phyloP scores from a whole-genome alignment of 1,284 basidiomycete genomes.

The Ceratorhiza oryzae-sativae region DNA sequence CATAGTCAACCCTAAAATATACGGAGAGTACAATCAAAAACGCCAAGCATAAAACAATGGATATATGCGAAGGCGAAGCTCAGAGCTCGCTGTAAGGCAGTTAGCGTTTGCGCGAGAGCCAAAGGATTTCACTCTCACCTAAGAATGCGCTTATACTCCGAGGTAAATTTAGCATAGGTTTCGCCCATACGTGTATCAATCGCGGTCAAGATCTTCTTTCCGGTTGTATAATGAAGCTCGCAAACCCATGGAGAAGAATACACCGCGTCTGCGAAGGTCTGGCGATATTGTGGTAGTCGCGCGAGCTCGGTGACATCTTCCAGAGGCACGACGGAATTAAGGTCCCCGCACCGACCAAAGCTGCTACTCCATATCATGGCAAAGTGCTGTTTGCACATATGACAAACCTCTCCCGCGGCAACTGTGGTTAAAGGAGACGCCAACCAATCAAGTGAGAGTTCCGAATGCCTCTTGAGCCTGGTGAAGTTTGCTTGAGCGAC shows the following conservation, averaged over 20 bases:
- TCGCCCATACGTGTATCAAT: not conserved
- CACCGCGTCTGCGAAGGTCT: not conserved
- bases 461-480: not conserved
- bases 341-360: not conserved
- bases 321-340: constrained; percentile 4
- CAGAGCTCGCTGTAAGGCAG: not conserved
- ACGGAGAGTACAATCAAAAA: not conserved
- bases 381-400: not conserved
- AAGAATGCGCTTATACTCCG: not conserved
- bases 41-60: not conserved
- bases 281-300: not conserved
- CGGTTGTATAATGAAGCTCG: not conserved
- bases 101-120: not conserved
- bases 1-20: too few species aligned
- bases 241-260: not conserved
- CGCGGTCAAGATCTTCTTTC: not conserved
- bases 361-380: not conserved
- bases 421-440: not conserved
- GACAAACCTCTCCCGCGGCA: too few species aligned
- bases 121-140: not conserved
- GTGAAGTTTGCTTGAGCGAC: not conserved
- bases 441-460: not conserved
- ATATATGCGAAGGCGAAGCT: not conserved
- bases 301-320: constrained; percentile 2
- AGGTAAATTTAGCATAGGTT: not conserved